Conservation (phyloP, 257 asterid species). For the Nicotiana noctiflora region DNA sequence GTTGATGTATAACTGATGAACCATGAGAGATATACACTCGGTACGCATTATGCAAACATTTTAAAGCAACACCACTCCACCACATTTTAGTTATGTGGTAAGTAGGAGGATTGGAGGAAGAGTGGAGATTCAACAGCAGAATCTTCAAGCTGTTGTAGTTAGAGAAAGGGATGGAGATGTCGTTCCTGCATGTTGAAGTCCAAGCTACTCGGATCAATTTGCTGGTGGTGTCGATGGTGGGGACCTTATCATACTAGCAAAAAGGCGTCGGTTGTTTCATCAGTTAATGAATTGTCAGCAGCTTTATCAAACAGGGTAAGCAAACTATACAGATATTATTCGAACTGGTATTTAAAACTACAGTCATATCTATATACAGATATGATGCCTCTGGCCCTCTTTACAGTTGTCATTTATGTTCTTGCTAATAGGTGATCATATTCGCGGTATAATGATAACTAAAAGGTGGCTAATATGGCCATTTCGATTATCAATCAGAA, state of each 20-base stretch:
- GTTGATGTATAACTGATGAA: conserved; percentile 30
- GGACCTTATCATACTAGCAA: conserved; percentile 46
- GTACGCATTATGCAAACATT: conserved; percentile 9
- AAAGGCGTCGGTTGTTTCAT: conserved; percentile 30
- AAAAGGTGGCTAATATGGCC: conserved; percentile 9
- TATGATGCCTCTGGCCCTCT: not conserved
- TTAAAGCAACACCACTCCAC: not conserved
- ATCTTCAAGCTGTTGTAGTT: conserved; percentile 37
- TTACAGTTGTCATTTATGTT: not conserved
- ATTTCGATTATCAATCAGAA: not conserved
- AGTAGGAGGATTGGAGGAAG: conserved; percentile 43
- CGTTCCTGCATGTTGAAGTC: conserved; percentile 71
- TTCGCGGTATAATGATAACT: not conserved
- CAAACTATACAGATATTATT: conserved; percentile 16
- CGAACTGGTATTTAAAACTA: too few relatives aligned
- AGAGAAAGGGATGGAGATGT: conserved; percentile 50
- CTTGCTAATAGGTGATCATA: conserved; percentile 23
- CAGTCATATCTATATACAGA: not conserved
- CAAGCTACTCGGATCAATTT: conserved; percentile 49
- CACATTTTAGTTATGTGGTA: conserved; percentile 20
- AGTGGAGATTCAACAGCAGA: conserved; percentile 84
- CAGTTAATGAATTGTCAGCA: too few relatives aligned
- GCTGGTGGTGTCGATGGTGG: conserved; percentile 40
- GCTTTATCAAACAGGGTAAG: conserved; percentile 29
- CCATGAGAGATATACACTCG: conserved; percentile 18